Conservation (phyloP, 2,329 filamentous ascomycete species). For the Corniculantispora saksenae region DNA sequence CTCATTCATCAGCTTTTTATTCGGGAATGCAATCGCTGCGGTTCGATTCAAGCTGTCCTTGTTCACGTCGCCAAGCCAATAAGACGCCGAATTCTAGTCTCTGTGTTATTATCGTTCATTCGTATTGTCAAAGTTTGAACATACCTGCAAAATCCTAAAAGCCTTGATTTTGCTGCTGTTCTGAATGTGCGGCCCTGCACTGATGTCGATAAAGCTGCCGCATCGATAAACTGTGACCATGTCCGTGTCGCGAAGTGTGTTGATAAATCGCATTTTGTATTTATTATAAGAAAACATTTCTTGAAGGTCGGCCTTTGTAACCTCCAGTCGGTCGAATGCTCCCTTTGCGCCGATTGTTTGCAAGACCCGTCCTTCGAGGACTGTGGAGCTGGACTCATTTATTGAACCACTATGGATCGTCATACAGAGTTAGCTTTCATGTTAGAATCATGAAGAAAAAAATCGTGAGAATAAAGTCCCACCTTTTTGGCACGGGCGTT, state of each 20-base stretch:
- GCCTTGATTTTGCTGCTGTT: constrained; percentile 90
- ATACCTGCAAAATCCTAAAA: constrained; percentile 83
- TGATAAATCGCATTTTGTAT: constrained; percentile 98
- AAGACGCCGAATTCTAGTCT: constrained; percentile 69
- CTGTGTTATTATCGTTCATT: constrained; percentile 44
- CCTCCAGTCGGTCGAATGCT: constrained; percentile 83
- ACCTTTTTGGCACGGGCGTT: constrained; percentile 71
- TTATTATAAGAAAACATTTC: constrained; percentile 98
- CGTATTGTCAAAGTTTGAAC: not conserved
- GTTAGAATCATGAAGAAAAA: too few relatives aligned
- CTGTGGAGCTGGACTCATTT: constrained; percentile 24
- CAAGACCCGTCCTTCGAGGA: constrained; percentile 60
- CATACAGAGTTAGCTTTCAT: too few relatives aligned
- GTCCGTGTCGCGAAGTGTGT: constrained; percentile 73
- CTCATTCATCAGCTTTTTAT: constrained; percentile 91
- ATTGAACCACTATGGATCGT: too few relatives aligned
- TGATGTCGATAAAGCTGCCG: constrained; percentile 91
- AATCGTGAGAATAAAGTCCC: constrained; percentile 27
- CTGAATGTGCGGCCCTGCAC: constrained; percentile 90
- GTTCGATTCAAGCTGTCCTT: constrained; percentile 97
- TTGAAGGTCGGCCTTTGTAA: constrained; percentile 87
- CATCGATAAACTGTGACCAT: constrained; percentile 93
- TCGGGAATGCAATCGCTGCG: constrained; percentile 91
- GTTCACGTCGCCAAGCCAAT: constrained; percentile 90
- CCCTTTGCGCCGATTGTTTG: constrained; percentile 96